Evolutionary conservation across 345 rosid genomes (phyloP).

Genomic region (Aquilaria yunnanensis): DNA sequence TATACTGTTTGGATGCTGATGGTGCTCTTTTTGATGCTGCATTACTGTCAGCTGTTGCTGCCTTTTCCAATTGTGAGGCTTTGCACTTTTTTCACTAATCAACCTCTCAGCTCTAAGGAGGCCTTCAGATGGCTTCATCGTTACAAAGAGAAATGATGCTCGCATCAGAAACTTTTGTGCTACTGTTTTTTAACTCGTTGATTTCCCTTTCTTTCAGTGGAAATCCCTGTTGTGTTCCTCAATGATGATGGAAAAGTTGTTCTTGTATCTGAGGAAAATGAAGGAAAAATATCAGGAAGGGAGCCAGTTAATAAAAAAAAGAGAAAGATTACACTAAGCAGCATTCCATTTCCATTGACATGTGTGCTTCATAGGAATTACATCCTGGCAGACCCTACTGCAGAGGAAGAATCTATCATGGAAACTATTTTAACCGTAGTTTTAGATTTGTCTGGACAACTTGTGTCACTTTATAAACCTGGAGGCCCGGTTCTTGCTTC

Average conservation of each 20-base stretch:
- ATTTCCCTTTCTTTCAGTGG: slow-evolving; percentile 45
- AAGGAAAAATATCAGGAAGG: slow-evolving; percentile 35
- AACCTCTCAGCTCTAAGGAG: no score
- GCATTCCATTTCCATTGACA: slow-evolving; percentile 67
- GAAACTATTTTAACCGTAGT: slow-evolving; percentile 69
- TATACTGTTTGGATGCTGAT: slow-evolving; percentile 93
- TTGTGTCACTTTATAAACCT: slow-evolving; percentile 74
- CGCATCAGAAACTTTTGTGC: background rate
- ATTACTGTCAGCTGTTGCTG: slow-evolving; percentile 78
- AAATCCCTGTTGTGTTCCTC: slow-evolving; percentile 71
- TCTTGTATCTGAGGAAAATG: slow-evolving; percentile 34
- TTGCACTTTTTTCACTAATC: slow-evolving; percentile 4
- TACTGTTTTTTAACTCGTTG: background rate
- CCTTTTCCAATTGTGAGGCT: slow-evolving; percentile 65
- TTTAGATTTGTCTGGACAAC: slow-evolving; percentile 52
- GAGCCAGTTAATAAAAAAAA: slow-evolving; percentile 65
- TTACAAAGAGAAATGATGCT: background rate
- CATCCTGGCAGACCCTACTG: slow-evolving; percentile 82
- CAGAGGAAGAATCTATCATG: slow-evolving; percentile 87
- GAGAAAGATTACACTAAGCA: slow-evolving; percentile 62
- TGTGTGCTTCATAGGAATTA: slow-evolving; percentile 70
- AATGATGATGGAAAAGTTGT: slow-evolving; percentile 77
- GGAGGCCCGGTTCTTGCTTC: slow-evolving; percentile 74
- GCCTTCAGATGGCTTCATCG: no score
- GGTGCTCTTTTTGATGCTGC: slow-evolving; percentile 94